phyloP scores from a whole-genome alignment of 148 eudicot genomes.

The Oxyria digyna region DNA sequence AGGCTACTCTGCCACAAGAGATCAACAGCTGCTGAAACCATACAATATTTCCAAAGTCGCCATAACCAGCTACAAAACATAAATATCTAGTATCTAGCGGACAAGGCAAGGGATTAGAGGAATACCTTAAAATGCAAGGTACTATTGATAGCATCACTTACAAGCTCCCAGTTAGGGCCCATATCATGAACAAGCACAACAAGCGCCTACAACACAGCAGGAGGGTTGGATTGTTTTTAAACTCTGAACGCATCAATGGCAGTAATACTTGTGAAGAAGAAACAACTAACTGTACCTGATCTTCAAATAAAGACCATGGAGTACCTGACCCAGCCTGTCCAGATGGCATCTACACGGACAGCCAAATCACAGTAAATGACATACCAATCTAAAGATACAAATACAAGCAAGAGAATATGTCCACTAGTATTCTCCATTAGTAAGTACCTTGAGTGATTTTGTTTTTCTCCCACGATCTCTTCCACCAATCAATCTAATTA shows the following conservation, averaged over 20 bases:
- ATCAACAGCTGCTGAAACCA: neutral
- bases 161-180: constrained; percentile 98
- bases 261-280: constrained; percentile 12
- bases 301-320: constrained; percentile 84
- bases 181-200: constrained; percentile 96
- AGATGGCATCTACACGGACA: constrained; percentile 37
- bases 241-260: constrained; percentile 12
- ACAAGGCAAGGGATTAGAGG: neutral
- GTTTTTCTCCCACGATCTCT: constrained; percentile 66
- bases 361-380: constrained; percentile 12
- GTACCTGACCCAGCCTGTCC: constrained; percentile 66
- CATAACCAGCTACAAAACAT: neutral
- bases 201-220: constrained; percentile 54
- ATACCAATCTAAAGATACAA: neutral
- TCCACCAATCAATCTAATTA: constrained; percentile 62
- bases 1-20: neutral
- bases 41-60: neutral
- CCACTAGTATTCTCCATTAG: neutral
- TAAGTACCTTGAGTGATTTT: constrained; percentile 63
- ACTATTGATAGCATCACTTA: constrained; percentile 83
- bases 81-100: constrained; percentile 11
- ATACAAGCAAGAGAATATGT: neutral
- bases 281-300: constrained; percentile 44
- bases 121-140: constrained; percentile 75
- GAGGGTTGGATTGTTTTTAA: neutral